phyloP scores from a whole-genome alignment of 805 yeast genomes.

The Candida taoyuanica region DNA sequence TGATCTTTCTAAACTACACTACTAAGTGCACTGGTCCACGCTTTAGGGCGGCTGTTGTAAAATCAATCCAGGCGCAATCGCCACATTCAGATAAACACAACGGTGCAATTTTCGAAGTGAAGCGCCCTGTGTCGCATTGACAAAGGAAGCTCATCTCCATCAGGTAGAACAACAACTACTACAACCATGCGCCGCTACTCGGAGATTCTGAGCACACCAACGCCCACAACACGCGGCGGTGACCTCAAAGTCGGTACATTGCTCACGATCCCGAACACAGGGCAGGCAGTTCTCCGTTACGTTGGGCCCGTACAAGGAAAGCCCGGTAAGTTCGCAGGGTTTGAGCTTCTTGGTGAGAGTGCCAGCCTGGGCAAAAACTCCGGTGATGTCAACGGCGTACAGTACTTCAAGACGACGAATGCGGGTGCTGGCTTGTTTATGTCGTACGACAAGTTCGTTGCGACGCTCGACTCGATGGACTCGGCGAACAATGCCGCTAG shows the following conservation, averaged over 20 bases:
- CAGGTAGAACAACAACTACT: neutral
- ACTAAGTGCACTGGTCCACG: too few species aligned
- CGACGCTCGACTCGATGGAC: constrained; percentile 16
- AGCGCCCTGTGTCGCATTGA: too few species aligned
- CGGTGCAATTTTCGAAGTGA: too few species aligned
- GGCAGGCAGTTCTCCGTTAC: constrained; percentile 62
- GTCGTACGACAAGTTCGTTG: constrained; percentile 41
- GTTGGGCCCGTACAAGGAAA: constrained; percentile 72
- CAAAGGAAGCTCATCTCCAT: too few species aligned
- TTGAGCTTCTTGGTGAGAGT: constrained; percentile 71
- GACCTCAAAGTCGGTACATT: constrained; percentile 19
- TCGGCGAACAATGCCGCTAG: constrained; percentile 9
- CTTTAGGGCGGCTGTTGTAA: too few species aligned
- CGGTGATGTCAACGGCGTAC: constrained; percentile 72
- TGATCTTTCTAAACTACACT: too few species aligned
- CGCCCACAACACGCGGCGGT: constrained; percentile 16
- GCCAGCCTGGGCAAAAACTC: constrained; percentile 71
- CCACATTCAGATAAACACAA: too few species aligned
- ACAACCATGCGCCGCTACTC: constrained; percentile 23
- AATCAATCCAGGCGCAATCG: too few species aligned
- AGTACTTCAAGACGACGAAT: constrained; percentile 59
- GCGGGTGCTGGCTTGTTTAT: constrained; percentile 77
- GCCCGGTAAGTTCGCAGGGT: constrained; percentile 77
- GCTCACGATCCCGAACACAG: constrained; percentile 58
- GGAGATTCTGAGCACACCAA: constrained; percentile 24